These are phyloP conservation scores for Pythium guiyangense DNA, from an alignment of 352 stramenopile species.

Conservation along the genomic window DNA sequence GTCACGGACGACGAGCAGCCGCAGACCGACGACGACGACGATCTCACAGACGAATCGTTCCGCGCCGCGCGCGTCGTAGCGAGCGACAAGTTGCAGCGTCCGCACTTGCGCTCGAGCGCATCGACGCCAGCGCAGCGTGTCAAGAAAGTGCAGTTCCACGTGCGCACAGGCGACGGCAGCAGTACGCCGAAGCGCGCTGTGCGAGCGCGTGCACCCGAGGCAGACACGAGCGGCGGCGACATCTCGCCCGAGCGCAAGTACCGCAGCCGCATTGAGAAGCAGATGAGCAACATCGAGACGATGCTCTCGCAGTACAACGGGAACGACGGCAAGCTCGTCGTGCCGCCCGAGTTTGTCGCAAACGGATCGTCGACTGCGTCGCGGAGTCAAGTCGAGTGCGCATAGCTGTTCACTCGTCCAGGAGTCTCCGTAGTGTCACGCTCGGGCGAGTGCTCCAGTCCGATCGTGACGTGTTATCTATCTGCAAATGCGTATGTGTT, in stretches of 20 bases:
- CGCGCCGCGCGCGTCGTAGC: background rate
- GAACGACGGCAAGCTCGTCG: background rate
- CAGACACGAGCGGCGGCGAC: background rate
- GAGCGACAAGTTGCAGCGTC: background rate
- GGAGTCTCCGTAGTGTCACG: too few relatives aligned
- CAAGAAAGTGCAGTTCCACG: conserved; percentile 13
- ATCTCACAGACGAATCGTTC: background rate
- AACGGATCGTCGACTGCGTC: background rate
- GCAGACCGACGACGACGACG: conserved; percentile 1
- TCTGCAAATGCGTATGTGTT: too few relatives aligned
- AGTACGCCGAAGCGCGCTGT: conserved; percentile 1
- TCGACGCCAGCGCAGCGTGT: conserved; percentile 4
- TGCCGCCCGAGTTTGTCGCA: background rate
- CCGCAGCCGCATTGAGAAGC: conserved; percentile 16
- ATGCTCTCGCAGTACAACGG: conserved; percentile 13
- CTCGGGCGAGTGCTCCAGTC: too few relatives aligned
- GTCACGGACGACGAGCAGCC: background rate
- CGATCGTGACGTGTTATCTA: too few relatives aligned
- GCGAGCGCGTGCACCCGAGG: background rate
- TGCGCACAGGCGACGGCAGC: background rate
- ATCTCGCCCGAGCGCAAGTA: conserved; percentile 25
- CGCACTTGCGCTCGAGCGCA: background rate
- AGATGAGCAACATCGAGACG: conserved; percentile 16
- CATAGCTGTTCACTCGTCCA: too few relatives aligned
- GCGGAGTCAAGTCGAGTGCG: background rate